Evolutionary conservation across 176 grass and related monocot genomes (phyloP).

Genomic region (Tillandsia fasciculata): DNA sequence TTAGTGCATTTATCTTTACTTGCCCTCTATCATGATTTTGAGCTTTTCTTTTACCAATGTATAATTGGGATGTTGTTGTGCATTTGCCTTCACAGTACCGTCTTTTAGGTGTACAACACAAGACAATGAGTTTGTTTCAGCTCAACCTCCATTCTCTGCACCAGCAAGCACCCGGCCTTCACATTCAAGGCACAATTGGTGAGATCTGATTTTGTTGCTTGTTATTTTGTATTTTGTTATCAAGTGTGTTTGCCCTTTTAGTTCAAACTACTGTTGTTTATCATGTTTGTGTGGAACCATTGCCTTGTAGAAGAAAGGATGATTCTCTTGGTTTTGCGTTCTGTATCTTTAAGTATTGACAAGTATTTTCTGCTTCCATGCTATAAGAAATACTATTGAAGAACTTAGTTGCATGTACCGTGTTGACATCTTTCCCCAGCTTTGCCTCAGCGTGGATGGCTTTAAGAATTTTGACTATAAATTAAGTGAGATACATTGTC

Average conservation of each 20-base stretch:
- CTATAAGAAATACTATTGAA: background rate
- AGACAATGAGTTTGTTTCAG: constrained; percentile 62
- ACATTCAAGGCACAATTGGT: constrained; percentile 74
- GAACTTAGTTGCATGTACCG: background rate
- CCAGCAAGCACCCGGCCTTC: constrained; percentile 47
- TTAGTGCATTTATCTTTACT: constrained; percentile 10
- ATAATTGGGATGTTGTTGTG: constrained; percentile 4
- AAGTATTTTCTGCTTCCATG: background rate
- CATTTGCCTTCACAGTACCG: constrained; percentile 36
- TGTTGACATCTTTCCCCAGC: too few species aligned
- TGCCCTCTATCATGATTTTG: background rate
- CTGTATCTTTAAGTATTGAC: background rate
- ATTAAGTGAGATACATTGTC: too few species aligned
- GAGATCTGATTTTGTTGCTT: background rate
- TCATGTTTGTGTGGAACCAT: background rate
- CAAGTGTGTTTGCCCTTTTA: background rate
- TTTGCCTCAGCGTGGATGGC: too few species aligned
- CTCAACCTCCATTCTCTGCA: constrained; percentile 76
- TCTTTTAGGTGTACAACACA: constrained; percentile 52
- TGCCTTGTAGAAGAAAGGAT: background rate
- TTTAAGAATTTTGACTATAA: too few species aligned
- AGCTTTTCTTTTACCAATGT: background rate
- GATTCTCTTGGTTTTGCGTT: background rate
- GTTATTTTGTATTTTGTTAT: constrained; percentile 8
- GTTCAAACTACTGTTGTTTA: background rate